Base-by-base conservation (phyloP, 768 basidiomycete species). In the Hemileccinum impolitum region DNA sequence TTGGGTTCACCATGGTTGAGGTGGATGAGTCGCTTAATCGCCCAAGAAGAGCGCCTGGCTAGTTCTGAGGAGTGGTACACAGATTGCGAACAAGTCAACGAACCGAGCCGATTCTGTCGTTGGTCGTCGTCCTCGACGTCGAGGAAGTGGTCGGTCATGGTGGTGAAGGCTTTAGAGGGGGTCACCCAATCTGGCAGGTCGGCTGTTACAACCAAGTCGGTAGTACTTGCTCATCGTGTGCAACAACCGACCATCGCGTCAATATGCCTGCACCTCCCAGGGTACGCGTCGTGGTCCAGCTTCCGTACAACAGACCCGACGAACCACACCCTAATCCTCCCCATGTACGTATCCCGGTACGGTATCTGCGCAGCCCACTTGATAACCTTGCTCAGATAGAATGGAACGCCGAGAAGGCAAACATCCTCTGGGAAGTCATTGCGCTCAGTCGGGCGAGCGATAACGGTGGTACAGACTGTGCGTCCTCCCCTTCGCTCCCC, bases 361-460 rank as follows among this genome's bases (percentile, higher is more conserved):
- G 32, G 45, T 31, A 31, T 15, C 43, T 21, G 17, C 47, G 43
- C 41, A 39, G n/a, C 32, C 17, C 47, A 26, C 37, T 37, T 9
- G 47, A 51, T 53, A 45, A 51, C 50, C 47, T 15, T 23, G 32
- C 43, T 31, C 59, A 92, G 90, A 84, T 93, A 65, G 84, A 87
- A 72, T 93, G 90, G 90, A 88, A 78, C 37, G 56, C 79, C 8
- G 87, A 91, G 50, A 93, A 92, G 65, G 90, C 91, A 39, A 84
- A 85, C 53, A 80, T 89, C 6, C 72, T 93, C 8, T 93, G 90
- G 90, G 88, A 90, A 66, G 86, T 88, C 38, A 90, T 93, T 53
- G 84, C 89, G 45, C 77, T 81, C 57, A 88, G 87, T 30, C 77
- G 88, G 47, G 77, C 82, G 6, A 80, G 77, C 25, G 87, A 90